These are phyloP conservation scores for Penicillium maclennaniae DNA, from an alignment of 495 filamentous ascomycete genomes.

Conservation along the genomic window DNA sequence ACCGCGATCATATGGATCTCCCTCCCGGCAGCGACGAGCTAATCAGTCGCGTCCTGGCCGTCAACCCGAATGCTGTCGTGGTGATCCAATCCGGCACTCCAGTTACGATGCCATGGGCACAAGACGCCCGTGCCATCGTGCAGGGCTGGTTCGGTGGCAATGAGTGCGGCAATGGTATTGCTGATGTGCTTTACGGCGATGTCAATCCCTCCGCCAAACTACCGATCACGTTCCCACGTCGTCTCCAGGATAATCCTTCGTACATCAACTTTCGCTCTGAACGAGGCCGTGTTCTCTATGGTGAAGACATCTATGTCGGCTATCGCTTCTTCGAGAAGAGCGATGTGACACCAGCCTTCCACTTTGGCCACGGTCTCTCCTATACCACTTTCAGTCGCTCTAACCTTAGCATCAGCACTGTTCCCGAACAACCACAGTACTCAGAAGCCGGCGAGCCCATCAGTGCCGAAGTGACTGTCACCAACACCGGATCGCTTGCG, in stretches of 20 bases:
- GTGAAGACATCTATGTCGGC: constrained; percentile 73
- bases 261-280: constrained; percentile 73
- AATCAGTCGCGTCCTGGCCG: constrained; percentile 59
- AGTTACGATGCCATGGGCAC: constrained; percentile 74
- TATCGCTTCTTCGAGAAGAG: constrained; percentile 74
- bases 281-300: constrained; percentile 64
- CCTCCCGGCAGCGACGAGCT: constrained; percentile 68
- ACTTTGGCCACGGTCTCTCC: constrained; percentile 77
- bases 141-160: constrained; percentile 69
- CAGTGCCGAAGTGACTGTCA: constrained; percentile 60
- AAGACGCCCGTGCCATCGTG: constrained; percentile 59
- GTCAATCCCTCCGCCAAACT: constrained; percentile 52
- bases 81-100: constrained; percentile 80
- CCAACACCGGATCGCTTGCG: constrained; percentile 59
- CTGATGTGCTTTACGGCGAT: constrained; percentile 57
- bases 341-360: constrained; percentile 59
- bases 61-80: constrained; percentile 66
- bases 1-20: constrained; percentile 69
- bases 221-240: constrained; percentile 57
- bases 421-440: constrained; percentile 27
- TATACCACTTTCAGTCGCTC: constrained; percentile 72
- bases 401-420: constrained; percentile 45
- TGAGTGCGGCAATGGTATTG: constrained; percentile 54
- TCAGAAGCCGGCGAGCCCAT: constrained; percentile 45
- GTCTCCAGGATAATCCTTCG: constrained; percentile 62